Base-by-base conservation (phyloP, 2,329 filamentous ascomycete genomes). In the Phoma sp. region DNA sequence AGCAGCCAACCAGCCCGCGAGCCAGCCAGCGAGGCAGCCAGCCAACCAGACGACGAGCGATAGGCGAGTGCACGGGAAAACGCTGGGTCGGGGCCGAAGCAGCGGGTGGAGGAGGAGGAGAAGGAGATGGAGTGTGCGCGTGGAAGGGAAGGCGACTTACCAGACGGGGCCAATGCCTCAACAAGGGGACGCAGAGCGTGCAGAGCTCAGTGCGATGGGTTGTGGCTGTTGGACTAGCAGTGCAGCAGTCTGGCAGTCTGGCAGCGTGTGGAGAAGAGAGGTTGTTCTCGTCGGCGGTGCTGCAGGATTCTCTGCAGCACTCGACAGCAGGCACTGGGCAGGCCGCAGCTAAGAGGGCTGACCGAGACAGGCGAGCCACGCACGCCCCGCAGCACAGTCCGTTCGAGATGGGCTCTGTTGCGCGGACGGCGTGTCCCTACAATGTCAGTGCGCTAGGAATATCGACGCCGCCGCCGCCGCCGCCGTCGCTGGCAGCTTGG, bases 321-420 rank as follows among this genome's bases (percentile, higher is more conserved):
- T 68, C 62, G 64, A 68, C 65, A 71, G 72, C 71, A 74, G 68
- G 68, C 17, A 17, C 17, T 17, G 17, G 17, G 17, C 70, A 72
- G 68, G 69, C 70, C 68, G 72, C 71, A 72, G 72, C 72, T 73
- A 74, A 73, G 70, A 74, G 67, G 72, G 69, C 72, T 72, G 72
- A 72, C 68, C 64, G 65, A 70, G 70, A 67, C 71, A 72, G 70
- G 68, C 71, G 70, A 74, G 68, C 58, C 49, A 58, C 61, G 72
- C 71, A 75, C 71, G 69, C 58, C 63, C 64, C 71, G 61, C 69
- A 51, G 25, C 22, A 65, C 60, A 71, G 65, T 69, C 70, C 64
- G 68, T 61, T 57, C 64, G 58, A 51, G 43, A 51, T 51, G 58
- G 62, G 49, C 61, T 61, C 59, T 64, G 62, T 64, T 65, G 58